phyloP scores from a whole-genome alignment of 257 asterid species.

The Echium plantagineum region DNA sequence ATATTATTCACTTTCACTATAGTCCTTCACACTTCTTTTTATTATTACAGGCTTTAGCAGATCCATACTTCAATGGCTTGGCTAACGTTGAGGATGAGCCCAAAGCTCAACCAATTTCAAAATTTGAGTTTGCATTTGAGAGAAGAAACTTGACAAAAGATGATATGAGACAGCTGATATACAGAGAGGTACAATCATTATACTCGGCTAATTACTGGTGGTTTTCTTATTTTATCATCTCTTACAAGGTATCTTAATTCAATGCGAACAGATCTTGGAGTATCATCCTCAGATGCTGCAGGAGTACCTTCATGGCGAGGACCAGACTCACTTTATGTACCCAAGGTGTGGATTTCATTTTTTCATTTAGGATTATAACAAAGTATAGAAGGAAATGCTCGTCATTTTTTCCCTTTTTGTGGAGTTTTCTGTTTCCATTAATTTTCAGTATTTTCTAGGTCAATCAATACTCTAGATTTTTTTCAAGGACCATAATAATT shows the following conservation, averaged over 20 bases:
- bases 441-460: neutral
- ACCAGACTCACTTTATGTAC: slow-evolving; percentile 89
- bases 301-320: slow-evolving; percentile 84
- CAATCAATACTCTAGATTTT: neutral
- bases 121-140: slow-evolving; percentile 84
- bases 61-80: slow-evolving; percentile 72
- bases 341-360: slow-evolving; percentile 64
- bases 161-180: slow-evolving; percentile 74
- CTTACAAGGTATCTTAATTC: slow-evolving; percentile 31
- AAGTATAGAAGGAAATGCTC: slow-evolving; percentile 1
- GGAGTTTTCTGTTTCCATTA: neutral
- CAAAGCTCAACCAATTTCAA: slow-evolving; percentile 62
- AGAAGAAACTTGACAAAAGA: slow-evolving; percentile 65
- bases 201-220: slow-evolving; percentile 12
- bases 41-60: slow-evolving; percentile 60
- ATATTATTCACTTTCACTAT: no score
- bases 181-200: slow-evolving; percentile 61
- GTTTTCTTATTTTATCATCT: slow-evolving; percentile 14
- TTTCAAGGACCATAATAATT: no score
- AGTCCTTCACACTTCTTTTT: slow-evolving; percentile 12
- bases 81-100: slow-evolving; percentile 88
- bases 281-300: slow-evolving; percentile 99
- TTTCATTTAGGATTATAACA: slow-evolving; percentile 10
- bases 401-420: neutral
- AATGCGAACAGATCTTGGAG: slow-evolving; percentile 86